Conservation (phyloP, 2,329 filamentous ascomycete genomes). For the Aureobasidium sp. region DNA sequence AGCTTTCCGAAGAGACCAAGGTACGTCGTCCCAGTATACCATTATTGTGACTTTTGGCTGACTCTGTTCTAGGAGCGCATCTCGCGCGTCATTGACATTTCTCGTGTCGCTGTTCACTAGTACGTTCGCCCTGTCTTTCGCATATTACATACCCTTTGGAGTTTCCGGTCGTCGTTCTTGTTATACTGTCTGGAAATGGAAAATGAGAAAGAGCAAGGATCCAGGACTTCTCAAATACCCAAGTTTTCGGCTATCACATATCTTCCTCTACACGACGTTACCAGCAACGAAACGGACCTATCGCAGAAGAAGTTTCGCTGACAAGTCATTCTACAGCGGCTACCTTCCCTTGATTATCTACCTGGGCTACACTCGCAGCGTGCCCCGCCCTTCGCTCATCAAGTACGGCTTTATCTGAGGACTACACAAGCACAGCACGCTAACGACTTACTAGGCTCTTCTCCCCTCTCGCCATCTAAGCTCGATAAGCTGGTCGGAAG, state of each 20-base stretch:
- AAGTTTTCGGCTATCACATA: neutral
- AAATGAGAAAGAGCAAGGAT: neutral
- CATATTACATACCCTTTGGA: too few relatives aligned
- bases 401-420: too few relatives aligned
- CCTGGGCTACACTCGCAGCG: constrained; percentile 91
- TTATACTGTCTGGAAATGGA: neutral
- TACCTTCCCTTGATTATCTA: constrained; percentile 96
- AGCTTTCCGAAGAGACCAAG: constrained; percentile 95
- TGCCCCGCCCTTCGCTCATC: constrained; percentile 75
- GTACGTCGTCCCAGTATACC: too few relatives aligned
- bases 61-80: constrained; percentile 73
- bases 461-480: constrained; percentile 17
- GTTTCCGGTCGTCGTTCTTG: neutral
- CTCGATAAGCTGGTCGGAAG: neutral
- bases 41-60: too few relatives aligned
- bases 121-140: constrained; percentile 39
- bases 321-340: constrained; percentile 49
- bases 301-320: neutral
- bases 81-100: constrained; percentile 90
- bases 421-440: neutral
- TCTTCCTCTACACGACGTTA: too few relatives aligned
- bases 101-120: constrained; percentile 93
- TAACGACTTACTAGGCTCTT: constrained; percentile 15
- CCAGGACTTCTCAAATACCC: too few relatives aligned
- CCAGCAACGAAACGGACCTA: neutral